Base-by-base conservation (phyloP, 164 flowering plant genomes). In the Dillenia suffruticosa region DNA sequence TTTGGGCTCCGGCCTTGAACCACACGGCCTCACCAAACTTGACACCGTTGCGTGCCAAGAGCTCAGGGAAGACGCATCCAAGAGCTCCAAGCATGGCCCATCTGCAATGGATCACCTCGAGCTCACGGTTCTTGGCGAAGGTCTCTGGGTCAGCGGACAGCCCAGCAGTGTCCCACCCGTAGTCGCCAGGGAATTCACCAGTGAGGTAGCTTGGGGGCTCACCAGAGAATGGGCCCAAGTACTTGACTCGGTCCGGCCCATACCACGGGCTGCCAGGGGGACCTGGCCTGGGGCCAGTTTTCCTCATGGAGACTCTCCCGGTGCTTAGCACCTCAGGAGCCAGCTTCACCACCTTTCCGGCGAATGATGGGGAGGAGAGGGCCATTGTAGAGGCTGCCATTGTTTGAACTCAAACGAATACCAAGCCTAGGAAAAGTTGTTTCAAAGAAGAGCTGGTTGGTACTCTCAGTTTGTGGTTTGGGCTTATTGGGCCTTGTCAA, bases 131-230 rank as follows among this genome's bases (percentile, higher is more conserved):
- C 78, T 74, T 79, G 58, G 83, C 75, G 22, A 80, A 80, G 54
- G 81, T 80, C 65, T 80, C 84, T 1, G 84, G 84, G 64, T 80
- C 81, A 43, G 81, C 80, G 0, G 81, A 77, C 8, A 77, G 76
- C 2, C 84, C 81, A 9, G 84, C 80, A 13, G 81, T 80, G 81
- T 80, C 81, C 84, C 81, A 80, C n/a, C 81, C 81, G 19, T 75
- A 77, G 73, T 76, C 84, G 40, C 84, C 84, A 0, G 84, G 84
- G 79, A 78, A 81, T 49, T 78, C 78, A 51, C 84, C 82, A 2
- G 78, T 81, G 24, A 80, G 74, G 71, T 80, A 77, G 17, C 77
- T 70, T 17, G 84, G 84, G 19, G 84, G 50, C 56, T 77, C 79
- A 2, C 79, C 81, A 13, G 84, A 80, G 63, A 77, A 62, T 24